These are phyloP conservation scores for Euphorbia corollata DNA, from an alignment of 441 rosid genomes.

Conservation along the genomic window DNA sequence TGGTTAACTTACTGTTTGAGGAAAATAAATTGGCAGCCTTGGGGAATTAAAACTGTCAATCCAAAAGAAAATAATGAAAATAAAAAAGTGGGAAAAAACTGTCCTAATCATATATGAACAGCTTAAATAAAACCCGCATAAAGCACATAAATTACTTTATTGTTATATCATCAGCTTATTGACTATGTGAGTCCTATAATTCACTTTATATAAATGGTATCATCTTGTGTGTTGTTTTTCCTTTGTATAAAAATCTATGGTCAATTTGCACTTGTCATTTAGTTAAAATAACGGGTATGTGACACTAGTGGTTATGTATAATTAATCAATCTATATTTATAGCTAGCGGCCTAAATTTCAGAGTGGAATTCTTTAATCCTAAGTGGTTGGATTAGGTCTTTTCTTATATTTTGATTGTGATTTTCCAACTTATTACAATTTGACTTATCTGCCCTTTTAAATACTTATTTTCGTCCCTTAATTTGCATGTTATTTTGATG, in stretches of 20 bases:
- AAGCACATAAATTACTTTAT: too few species aligned
- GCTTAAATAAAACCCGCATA: neutral
- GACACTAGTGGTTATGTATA: slow-evolving; percentile 1
- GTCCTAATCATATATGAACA: slow-evolving; percentile 20
- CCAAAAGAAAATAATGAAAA: slow-evolving; percentile 8
- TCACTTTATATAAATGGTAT: slow-evolving; percentile 1
- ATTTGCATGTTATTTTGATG: too few species aligned
- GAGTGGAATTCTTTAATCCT: slow-evolving; percentile 5
- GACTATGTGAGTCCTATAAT: neutral
- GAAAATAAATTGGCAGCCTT: neutral
- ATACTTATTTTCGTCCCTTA: too few species aligned
- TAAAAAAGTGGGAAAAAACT: neutral
- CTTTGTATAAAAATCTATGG: slow-evolving; percentile 2
- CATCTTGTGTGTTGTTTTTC: neutral
- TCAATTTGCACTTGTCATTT: slow-evolving; percentile 12
- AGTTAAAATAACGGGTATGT: slow-evolving; percentile 4
- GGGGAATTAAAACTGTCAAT: neutral
- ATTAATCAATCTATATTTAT: neutral
- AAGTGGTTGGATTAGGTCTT: slow-evolving; percentile 30
- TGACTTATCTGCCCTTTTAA: slow-evolving; percentile 13
- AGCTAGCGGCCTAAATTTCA: slow-evolving; percentile 10
- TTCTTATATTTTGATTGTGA: slow-evolving; percentile 17
- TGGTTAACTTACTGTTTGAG: slow-evolving; percentile 4
- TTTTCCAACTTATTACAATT: neutral
- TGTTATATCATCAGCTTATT: too few species aligned